phyloP scores from a whole-genome alignment of 2,329 filamentous ascomycete species.

The Cytospora mali region DNA sequence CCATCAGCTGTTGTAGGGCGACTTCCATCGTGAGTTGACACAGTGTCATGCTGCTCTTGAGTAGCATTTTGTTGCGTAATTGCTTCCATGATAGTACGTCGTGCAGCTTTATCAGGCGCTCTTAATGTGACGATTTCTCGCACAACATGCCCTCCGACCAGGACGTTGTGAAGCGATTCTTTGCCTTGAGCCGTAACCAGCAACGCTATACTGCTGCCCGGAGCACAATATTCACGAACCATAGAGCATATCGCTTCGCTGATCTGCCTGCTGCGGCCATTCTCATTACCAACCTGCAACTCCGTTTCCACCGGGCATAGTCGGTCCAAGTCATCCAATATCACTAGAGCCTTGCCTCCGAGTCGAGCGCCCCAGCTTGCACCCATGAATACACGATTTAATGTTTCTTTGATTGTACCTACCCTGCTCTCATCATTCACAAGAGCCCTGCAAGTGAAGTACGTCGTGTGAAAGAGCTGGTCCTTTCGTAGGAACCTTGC shows the following conservation, averaged over 20 bases:
- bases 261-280: constrained; percentile 87
- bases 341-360: constrained; percentile 79
- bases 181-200: constrained; percentile 92
- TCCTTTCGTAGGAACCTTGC: constrained; percentile 73
- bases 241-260: constrained; percentile 86
- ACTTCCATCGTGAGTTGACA: constrained; percentile 48
- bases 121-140: constrained; percentile 88
- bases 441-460: constrained; percentile 83
- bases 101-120: constrained; percentile 88
- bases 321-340: constrained; percentile 91
- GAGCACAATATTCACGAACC: constrained; percentile 80
- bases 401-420: constrained; percentile 85
- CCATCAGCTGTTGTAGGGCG: constrained; percentile 61
- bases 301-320: constrained; percentile 94
- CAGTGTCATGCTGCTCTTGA: constrained; percentile 41
- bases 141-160: constrained; percentile 89
- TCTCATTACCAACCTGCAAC: constrained; percentile 89
- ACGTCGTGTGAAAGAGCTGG: constrained; percentile 78
- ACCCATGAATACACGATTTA: constrained; percentile 81
- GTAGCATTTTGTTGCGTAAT: constrained; percentile 63
- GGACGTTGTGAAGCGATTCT: constrained; percentile 85
- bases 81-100: constrained; percentile 80
- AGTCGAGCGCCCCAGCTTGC: constrained; percentile 90
- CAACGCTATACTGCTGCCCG: constrained; percentile 79
- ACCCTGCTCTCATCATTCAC: constrained; percentile 90